These are phyloP conservation scores for Candida anutae DNA, from an alignment of 1,139 yeast species.

Conservation along the genomic window DNA sequence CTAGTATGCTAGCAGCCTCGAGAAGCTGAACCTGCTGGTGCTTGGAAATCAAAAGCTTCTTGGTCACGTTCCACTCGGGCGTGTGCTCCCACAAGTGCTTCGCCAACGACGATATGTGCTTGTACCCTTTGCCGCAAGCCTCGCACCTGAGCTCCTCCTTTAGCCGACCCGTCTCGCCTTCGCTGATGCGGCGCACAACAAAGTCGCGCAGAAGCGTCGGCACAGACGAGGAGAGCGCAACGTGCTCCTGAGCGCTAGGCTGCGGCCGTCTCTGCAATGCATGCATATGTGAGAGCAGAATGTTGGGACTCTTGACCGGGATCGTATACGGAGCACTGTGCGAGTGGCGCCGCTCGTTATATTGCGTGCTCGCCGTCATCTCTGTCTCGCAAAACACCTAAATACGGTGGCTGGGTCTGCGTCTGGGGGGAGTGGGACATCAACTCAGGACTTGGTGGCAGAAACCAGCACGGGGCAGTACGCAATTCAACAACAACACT, in stretches of 20 bases:
- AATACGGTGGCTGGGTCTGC: no score
- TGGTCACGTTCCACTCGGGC: slow-evolving; percentile 86
- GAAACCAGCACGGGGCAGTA: no score
- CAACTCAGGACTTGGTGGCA: no score
- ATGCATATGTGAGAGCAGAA: slow-evolving; percentile 1
- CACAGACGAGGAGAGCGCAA: slow-evolving; percentile 17
- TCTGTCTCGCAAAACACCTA: no score
- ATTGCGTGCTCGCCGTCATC: slow-evolving; percentile 10
- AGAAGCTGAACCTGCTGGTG: slow-evolving; percentile 86
- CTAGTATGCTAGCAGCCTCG: slow-evolving; percentile 82
- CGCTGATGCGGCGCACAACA: slow-evolving; percentile 75
- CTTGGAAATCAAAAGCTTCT: slow-evolving; percentile 71
- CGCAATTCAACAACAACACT: no score
- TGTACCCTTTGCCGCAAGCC: slow-evolving; percentile 86
- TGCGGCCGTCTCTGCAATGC: not conserved
- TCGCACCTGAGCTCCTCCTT: slow-evolving; percentile 82
- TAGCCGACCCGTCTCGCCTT: slow-evolving; percentile 77
- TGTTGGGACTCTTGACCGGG: slow-evolving; percentile 24
- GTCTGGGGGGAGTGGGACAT: no score
- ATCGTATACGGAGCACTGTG: slow-evolving; percentile 27
- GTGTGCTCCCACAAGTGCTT: slow-evolving; percentile 76
- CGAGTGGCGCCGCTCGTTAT: slow-evolving; percentile 26
- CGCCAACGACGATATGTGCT: slow-evolving; percentile 75
- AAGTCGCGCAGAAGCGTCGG: slow-evolving; percentile 60
- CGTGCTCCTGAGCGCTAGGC: slow-evolving; percentile 7